Evolutionary conservation across 257 asterid species (phyloP), one percentile per base, ranked within the genome.

Genomic region (Capsicum chinense): DNA sequence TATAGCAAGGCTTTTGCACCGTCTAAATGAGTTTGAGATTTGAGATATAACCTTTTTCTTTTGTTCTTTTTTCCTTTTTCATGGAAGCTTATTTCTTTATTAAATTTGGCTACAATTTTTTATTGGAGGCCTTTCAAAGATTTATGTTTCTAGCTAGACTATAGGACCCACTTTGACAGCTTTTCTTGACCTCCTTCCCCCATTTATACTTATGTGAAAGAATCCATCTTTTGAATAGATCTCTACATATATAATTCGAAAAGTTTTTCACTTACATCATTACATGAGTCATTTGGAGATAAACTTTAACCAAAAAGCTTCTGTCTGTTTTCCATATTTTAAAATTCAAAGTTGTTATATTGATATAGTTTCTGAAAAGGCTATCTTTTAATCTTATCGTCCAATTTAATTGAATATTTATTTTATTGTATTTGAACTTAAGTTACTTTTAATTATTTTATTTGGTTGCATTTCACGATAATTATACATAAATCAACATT

Each of bases 151-250:
- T 48, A 7, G 62, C 47, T 76, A 11, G 26, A 76, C 48, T 13
- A 48, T 21, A 26, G 81, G 63, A 26, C 63, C 81, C 81, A 52
- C 21, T 42, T 21, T 21, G 21, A 62, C 81, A 0, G 81, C 81
- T 56, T 21, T 48, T 11, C 14, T 76, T 76, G 63, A 76, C 48
- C 19, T 52, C 1, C 35, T 16, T 64, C 5, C 44, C 37, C 69
- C 37, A 11, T 68, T 21, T 37, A 14, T 67, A 68, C 10, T 19
- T n/a, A 19, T 44, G 68, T 19, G 39, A 21, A 44, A 35, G 73
- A 12, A 35, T 67, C 79, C 56, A 47, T 5, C 59, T 52, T 54
- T 19, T 21, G 37, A 6, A 47, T n/a, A 17, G 4, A 10, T 26
- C 33, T 26, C n/a, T 33, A 76, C 12, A 3, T 26, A 21, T 15